Base-by-base conservation (phyloP, 371 early-diverging fungal species). In the Parasitella parasitica region DNA sequence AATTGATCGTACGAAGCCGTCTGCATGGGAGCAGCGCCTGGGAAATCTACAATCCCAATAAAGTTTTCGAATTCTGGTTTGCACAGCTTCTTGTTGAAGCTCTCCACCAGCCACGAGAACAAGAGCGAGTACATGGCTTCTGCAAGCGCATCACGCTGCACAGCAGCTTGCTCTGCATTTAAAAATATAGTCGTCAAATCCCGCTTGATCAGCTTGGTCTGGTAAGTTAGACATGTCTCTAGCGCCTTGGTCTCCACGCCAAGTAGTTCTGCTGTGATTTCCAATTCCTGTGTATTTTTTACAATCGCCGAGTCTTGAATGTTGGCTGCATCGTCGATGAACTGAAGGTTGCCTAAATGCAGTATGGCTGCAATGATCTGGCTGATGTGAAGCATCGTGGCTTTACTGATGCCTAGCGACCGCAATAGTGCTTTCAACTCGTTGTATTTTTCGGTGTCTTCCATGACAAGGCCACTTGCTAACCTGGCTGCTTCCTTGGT, bases 311-410 rank as follows among this genome's bases (percentile, higher is more conserved):
- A 75, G 28, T 87, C 86, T 41, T 88, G 82, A 4, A 34, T 34
- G 36, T 60, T 63, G 20, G 63, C 56, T 1, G 59, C 51, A 51
- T 59, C 64, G 41, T 75, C 66, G 27, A 75, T 80, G 67, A 94
- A 94, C 57, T 89, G 79, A 3, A 88, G 53, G 32, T 88, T 90
- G n/a, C 91, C 91, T 12, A 94, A 62, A 39, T 92, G 91, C 57
- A 94, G 66, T 15, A 94, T 86, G 8, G 87, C 90, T 0, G 90
- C 83, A 34, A 94, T 53, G 5, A 89, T 68, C 54, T 84, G 84
- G 61, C 83, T 84, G 12, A 89, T 63, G 8, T 85, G 77, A 16
- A 83, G 78, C 51, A 91, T 86, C 59, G 86, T 86, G 57, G 87
- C 84, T 49, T 85, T 86, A 46, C 86, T 86, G 49, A 97, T 83